Conservation (phyloP, 1,139 yeast genomes). For the Arxiozyma slooffiae region DNA sequence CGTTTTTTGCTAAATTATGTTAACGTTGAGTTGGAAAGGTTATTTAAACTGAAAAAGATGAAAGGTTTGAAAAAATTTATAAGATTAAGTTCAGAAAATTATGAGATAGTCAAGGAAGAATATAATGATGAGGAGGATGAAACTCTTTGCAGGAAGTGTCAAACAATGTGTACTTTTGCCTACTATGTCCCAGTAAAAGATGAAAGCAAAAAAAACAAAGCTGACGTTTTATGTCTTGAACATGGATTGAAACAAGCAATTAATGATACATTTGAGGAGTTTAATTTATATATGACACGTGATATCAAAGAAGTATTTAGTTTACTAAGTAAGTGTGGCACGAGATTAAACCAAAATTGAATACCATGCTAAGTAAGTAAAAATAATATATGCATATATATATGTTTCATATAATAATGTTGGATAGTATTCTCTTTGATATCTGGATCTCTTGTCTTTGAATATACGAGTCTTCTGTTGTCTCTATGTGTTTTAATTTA, state of each 20-base stretch:
- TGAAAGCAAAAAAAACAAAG: too few species aligned
- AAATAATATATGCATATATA: background rate
- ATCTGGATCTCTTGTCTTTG: too few species aligned
- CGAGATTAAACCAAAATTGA: conserved; percentile 1
- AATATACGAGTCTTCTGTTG: too few species aligned
- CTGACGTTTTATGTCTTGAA: background rate
- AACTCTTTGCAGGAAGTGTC: conserved; percentile 29
- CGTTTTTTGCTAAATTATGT: conserved; percentile 3
- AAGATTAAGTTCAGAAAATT: background rate
- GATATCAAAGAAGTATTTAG: background rate
- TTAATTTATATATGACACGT: background rate
- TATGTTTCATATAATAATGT: background rate
- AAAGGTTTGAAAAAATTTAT: background rate
- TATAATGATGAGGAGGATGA: conserved; percentile 19
- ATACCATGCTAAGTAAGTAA: background rate
- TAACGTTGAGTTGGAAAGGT: conserved; percentile 5
- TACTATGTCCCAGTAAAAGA: background rate
- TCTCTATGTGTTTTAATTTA: too few species aligned
- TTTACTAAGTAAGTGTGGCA: conserved; percentile 2
- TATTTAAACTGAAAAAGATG: background rate
- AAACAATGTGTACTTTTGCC: conserved; percentile 32
- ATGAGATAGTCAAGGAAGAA: background rate
- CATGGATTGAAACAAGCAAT: background rate
- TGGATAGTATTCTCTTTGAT: too few species aligned
- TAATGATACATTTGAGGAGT: background rate